Evolutionary conservation across 2,329 filamentous ascomycete species (phyloP).

Genomic region (Colletotrichum tabaci): DNA sequence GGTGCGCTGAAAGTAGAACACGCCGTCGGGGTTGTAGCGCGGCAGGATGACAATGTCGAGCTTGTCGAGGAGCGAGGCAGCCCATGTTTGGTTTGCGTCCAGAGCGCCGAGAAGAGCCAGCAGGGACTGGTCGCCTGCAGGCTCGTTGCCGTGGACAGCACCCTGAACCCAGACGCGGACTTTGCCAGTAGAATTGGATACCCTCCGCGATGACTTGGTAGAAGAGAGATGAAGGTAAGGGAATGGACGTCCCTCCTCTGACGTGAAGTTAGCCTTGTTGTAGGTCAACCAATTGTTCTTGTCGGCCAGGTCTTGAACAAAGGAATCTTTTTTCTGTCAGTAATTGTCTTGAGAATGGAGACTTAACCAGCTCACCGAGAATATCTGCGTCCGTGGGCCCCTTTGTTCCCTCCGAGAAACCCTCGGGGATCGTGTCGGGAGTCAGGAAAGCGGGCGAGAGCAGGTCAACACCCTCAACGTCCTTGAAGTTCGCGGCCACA

Average conservation of each 20-base stretch:
- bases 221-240: conserved; percentile 44
- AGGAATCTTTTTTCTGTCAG: conserved; percentile 39
- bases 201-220: conserved; percentile 21
- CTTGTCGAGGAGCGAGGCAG: conserved; percentile 47
- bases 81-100: conserved; percentile 49
- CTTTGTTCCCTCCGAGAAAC: conserved; percentile 48
- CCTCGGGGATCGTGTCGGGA: conserved; percentile 44
- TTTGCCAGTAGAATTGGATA: conserved; percentile 44
- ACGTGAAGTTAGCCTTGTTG: conserved; percentile 44
- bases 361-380: conserved; percentile 18
- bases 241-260: conserved; percentile 46
- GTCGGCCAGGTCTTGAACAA: conserved; percentile 45
- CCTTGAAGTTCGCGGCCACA: conserved; percentile 37
- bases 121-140: conserved; percentile 51
- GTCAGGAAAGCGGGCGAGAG: conserved; percentile 48
- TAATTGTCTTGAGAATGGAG: not conserved
- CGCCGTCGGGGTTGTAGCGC: conserved; percentile 53
- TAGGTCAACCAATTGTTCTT: conserved; percentile 47
- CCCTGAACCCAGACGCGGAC: conserved; percentile 51
- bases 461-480: conserved; percentile 44
- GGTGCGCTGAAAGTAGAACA: conserved; percentile 52
- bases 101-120: conserved; percentile 51
- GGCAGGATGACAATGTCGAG: conserved; percentile 50
- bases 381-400: conserved; percentile 47
- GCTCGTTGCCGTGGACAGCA: conserved; percentile 52